phyloP scores from a whole-genome alignment of 176 grass and related monocot genomes.

The Pontederia crassipes region DNA sequence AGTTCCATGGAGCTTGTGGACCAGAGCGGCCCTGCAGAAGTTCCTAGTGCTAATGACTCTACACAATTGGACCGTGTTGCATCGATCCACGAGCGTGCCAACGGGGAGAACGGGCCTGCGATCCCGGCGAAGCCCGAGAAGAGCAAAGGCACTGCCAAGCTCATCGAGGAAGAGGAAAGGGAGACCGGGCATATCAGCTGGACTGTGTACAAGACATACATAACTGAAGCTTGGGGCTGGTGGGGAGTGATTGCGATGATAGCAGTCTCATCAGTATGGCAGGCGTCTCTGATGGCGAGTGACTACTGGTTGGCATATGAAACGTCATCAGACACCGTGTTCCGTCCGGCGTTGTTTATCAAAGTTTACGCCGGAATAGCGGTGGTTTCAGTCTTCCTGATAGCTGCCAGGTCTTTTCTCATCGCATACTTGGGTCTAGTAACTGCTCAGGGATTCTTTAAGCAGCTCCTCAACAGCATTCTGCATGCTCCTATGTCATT shows the following conservation, averaged over 20 bases:
- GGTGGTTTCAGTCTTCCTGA: conserved; percentile 34
- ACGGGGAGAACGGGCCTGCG: conserved; percentile 17
- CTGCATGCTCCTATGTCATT: conserved; percentile 93
- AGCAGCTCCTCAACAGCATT: conserved; percentile 79
- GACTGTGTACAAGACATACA: conserved; percentile 62
- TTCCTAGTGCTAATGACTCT: conserved; percentile 6
- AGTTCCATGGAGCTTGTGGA: conserved; percentile 97
- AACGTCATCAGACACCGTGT: conserved; percentile 49
- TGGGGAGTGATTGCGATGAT: conserved; percentile 45
- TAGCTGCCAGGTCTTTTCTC: conserved; percentile 40
- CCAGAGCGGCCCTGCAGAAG: conserved; percentile 15
- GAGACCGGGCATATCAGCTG: conserved; percentile 71
- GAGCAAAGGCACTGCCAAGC: conserved; percentile 51
- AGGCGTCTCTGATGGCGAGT: conserved; percentile 52
- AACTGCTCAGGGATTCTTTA: conserved; percentile 70
- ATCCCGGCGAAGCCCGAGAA: conserved; percentile 39
- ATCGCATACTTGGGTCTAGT: conserved; percentile 62
- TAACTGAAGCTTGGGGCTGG: conserved; percentile 89
- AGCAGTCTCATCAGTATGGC: conserved; percentile 39
- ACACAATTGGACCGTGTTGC: neutral
- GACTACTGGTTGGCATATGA: conserved; percentile 90
- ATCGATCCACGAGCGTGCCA: conserved; percentile 13
- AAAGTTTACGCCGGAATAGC: conserved; percentile 50
- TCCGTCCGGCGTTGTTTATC: conserved; percentile 52
- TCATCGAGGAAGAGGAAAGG: conserved; percentile 83